Evolutionary conservation across 768 basidiomycete genomes (phyloP).

Genomic region (Psilocybe azurescens): DNA sequence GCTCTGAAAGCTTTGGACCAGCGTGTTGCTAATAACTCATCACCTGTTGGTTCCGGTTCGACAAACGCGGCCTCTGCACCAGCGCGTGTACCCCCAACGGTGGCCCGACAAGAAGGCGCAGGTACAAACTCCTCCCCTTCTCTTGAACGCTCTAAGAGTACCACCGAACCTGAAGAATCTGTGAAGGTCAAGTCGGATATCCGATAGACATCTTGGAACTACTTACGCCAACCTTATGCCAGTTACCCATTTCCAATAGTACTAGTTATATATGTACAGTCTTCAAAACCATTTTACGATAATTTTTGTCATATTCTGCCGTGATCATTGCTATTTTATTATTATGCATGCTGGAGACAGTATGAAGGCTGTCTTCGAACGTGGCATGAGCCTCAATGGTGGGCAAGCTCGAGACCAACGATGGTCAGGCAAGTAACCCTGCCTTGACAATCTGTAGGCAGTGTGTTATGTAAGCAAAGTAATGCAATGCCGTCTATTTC

Average conservation of each 20-base stretch:
- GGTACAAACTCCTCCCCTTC: slow-evolving; percentile 32
- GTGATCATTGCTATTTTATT: background rate
- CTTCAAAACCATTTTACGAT: slow-evolving; percentile 22
- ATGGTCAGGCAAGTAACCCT: background rate
- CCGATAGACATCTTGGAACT: slow-evolving; percentile 26
- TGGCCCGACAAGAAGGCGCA: slow-evolving; percentile 37
- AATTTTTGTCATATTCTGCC: slow-evolving; percentile 12
- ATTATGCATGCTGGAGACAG: slow-evolving; percentile 2
- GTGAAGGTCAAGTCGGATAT: slow-evolving; percentile 35
- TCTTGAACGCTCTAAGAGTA: slow-evolving; percentile 39
- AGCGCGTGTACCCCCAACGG: slow-evolving; percentile 32
- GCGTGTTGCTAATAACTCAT: slow-evolving; percentile 73
- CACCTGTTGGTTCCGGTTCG: slow-evolving; percentile 43
- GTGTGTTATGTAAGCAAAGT: slow-evolving; percentile 10
- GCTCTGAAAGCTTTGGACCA: slow-evolving; percentile 97
- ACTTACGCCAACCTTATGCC: background rate
- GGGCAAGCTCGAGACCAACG: too few species aligned
- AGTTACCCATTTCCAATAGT: slow-evolving; percentile 2
- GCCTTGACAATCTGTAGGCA: background rate
- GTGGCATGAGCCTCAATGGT: too few species aligned
- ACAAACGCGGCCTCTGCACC: slow-evolving; percentile 34
- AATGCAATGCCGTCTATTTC: background rate
- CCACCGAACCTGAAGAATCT: slow-evolving; percentile 33
- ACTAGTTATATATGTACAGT: slow-evolving; percentile 18
- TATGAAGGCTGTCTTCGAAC: too few species aligned